Base-by-base conservation (phyloP, 495 filamentous ascomycete species). In the Talaromyces proteolyticus region DNA sequence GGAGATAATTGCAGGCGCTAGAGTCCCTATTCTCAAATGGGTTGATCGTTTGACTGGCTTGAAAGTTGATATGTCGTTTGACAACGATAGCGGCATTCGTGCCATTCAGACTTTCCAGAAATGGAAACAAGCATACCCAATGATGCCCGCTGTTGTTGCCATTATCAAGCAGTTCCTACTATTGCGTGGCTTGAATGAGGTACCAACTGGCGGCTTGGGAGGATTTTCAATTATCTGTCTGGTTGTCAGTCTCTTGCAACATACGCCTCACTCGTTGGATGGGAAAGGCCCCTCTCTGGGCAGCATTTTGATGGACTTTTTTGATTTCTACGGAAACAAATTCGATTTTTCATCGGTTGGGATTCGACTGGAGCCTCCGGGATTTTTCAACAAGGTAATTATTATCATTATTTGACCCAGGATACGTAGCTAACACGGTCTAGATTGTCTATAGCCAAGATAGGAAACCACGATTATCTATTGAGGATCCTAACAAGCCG, bases 161-260 rank as follows among this genome's bases (percentile, higher is more conserved):
- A 53, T 98, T 20, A 80, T 98, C 66, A 98, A 98, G 66, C 94
- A 97, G 47, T 91, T 94, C 49, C 70, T 98, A 17, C 70, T 85
- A 16, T 91, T 98, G 80, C 80, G 91, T 38, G 87, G 83, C 2
- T 73, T 96, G 29, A 95, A 96, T 53, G 93, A 98, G 62, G 89
- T 94, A 2, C 82, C 84, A 17, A 84, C 79, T 39, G 94, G 94
- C 49, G 94, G 94, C 0, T 75, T 98, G n/a, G 94, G 93, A 26
- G 91, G 92, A 1, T 96, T 97, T 59, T 86, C 90, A 1, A 85
- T 95, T 46, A 95, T 86, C 37, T 98, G 94, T 68, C 76, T 98
- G 38, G 87, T 96, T n/a, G 83, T 89, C 44, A 89, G 84, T 64
- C 70, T 96, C 55, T 66, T 97, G 14, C 86, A 96, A 57, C 78